These are phyloP conservation scores for Aspergillus calidoustus DNA, from an alignment of 2,329 filamentous ascomycete genomes.

Conservation along the genomic window DNA sequence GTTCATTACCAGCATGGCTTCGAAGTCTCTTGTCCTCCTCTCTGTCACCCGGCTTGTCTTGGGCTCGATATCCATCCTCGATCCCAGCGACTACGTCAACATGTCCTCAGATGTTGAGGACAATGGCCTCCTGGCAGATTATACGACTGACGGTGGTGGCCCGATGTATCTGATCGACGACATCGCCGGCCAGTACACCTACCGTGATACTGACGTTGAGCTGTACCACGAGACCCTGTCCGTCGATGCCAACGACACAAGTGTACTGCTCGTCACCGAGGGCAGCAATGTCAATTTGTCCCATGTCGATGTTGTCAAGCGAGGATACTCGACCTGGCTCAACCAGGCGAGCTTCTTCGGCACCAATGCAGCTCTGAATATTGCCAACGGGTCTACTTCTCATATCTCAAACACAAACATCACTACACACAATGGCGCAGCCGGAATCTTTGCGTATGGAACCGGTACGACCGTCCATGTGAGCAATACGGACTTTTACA, in stretches of 20 bases:
- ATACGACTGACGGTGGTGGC: slow-evolving; percentile 5
- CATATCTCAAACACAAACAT: slow-evolving; percentile 35
- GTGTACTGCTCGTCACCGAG: slow-evolving; percentile 22
- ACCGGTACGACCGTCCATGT: slow-evolving; percentile 33
- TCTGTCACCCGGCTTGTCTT: no score
- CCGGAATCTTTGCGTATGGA: slow-evolving; percentile 39
- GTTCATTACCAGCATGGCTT: no score
- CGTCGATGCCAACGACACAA: slow-evolving; percentile 25
- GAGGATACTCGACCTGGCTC: slow-evolving; percentile 35
- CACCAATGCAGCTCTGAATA: slow-evolving; percentile 37
- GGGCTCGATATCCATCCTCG: neutral
- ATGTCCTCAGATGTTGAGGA: slow-evolving; percentile 3
- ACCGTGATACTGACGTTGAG: slow-evolving; percentile 8
- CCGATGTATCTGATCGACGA: neutral
- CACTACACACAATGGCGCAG: slow-evolving; percentile 41
- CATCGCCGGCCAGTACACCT: slow-evolving; percentile 12
- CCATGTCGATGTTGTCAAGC: slow-evolving; percentile 33
- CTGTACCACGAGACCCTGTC: slow-evolving; percentile 19
- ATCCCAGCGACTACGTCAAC: slow-evolving; percentile 14
- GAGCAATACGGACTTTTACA: slow-evolving; percentile 35
- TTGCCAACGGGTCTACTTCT: slow-evolving; percentile 35
- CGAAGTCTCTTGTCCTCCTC: no score
- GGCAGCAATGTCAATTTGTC: slow-evolving; percentile 26
- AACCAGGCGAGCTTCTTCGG: slow-evolving; percentile 37
- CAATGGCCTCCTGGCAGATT: slow-evolving; percentile 5